These are phyloP conservation scores for Fusarium secorum DNA, from an alignment of 2,329 filamentous ascomycete genomes.

Conservation along the genomic window DNA sequence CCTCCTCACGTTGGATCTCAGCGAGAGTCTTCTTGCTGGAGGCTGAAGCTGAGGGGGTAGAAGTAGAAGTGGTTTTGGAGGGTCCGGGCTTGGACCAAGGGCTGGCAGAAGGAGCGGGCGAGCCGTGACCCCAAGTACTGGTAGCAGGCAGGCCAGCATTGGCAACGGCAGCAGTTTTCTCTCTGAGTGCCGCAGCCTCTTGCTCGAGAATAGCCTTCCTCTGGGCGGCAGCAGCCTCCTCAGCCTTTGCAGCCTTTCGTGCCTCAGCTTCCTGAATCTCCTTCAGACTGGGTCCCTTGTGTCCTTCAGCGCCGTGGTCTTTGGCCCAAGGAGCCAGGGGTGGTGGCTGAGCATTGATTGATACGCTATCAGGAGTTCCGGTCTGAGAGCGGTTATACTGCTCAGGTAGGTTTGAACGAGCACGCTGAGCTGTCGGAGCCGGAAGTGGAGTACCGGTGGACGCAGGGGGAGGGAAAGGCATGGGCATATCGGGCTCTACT, in stretches of 20 bases:
- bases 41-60: conserved; percentile 34
- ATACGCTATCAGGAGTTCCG: conserved; percentile 71
- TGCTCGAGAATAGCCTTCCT: conserved; percentile 82
- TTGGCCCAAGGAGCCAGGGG: conserved; percentile 96
- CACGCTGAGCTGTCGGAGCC: conserved; percentile 87
- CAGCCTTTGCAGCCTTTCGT: conserved; percentile 87
- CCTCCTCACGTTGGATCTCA: conserved; percentile 97
- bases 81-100: conserved; percentile 73
- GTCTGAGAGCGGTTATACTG: conserved; percentile 74
- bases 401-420: conserved; percentile 84
- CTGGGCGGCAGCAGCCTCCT: conserved; percentile 79
- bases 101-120: conserved; percentile 70
- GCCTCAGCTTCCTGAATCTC: conserved; percentile 98
- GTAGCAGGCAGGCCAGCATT: conserved; percentile 77
- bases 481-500: conserved; percentile 70
- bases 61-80: conserved; percentile 49
- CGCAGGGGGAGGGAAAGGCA: conserved; percentile 69
- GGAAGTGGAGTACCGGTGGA: conserved; percentile 83
- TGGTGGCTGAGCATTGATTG: conserved; percentile 59
- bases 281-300: conserved; percentile 89
- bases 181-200: conserved; percentile 70
- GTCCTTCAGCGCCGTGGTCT: conserved; percentile 72
- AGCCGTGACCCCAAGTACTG: conserved; percentile 87
- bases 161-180: conserved; percentile 60
- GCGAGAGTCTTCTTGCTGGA: conserved; percentile 85